A percentile compares a stretch with the other conserved stretches of the same genome.
These are phyloP conservation scores for Tritrichomonas foetus DNA, from an alignment of 208 protist genomes.

Conservation along the genomic window DNA sequence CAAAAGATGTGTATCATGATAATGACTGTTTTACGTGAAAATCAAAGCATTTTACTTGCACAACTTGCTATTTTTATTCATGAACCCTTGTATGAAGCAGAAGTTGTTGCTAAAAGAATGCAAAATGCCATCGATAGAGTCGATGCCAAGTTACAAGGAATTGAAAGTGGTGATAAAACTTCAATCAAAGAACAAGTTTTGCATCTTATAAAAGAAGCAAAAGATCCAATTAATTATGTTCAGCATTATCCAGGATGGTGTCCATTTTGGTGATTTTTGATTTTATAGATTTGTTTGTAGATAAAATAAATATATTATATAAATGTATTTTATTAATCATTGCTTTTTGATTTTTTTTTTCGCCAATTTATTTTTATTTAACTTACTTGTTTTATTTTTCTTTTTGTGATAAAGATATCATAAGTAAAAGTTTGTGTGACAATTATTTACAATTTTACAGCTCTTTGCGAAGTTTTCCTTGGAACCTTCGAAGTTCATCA, in stretches of 20 bases:
- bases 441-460: too few relatives aligned
- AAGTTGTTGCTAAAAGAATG: neutral
- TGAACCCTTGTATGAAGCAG: slow-evolving; percentile 43
- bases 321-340: too few relatives aligned
- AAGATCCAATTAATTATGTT: neutral
- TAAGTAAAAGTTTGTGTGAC: too few relatives aligned
- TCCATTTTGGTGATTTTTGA: neutral
- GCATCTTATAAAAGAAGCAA: neutral
- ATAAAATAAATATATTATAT: too few relatives aligned
- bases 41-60: slow-evolving; percentile 45
- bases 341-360: too few relatives aligned
- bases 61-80: slow-evolving; percentile 50
- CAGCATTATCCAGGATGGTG: neutral
- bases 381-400: too few relatives aligned
- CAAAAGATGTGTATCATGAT: slow-evolving; percentile 66
- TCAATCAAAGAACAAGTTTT: neutral
- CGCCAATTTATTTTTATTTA: too few relatives aligned
- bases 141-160: neutral
- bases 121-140: neutral
- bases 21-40: slow-evolving; percentile 43
- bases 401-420: too few relatives aligned
- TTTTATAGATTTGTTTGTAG: slow-evolving; percentile 24
- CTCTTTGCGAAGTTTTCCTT: too few relatives aligned
- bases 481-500: too few relatives aligned
- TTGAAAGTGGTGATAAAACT: neutral